Evolutionary conservation across 768 basidiomycete genomes (phyloP).

Genomic region (Panellus pusillus): DNA sequence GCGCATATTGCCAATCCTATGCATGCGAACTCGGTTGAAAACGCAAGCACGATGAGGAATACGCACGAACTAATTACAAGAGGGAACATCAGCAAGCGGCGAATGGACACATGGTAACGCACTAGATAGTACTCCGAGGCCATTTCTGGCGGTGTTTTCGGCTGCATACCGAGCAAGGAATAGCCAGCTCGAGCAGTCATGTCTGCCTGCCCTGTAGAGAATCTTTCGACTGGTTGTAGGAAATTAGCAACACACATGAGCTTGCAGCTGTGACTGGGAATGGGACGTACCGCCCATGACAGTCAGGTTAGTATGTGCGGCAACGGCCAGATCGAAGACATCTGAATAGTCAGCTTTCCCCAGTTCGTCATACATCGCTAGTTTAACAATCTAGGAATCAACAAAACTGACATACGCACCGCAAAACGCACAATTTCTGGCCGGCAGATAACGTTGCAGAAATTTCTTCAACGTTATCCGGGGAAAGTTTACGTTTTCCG

Average conservation of each 20-base stretch:
- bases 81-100: too few species aligned
- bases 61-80: not conserved
- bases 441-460: not conserved
- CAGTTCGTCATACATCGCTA: slow-evolving; percentile 48
- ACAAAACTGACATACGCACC: not conserved
- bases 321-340: slow-evolving; percentile 39
- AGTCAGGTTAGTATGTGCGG: slow-evolving; percentile 42
- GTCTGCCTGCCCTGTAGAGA: slow-evolving; percentile 51
- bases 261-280: not conserved
- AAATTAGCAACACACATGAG: not conserved
- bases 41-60: not conserved
- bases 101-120: slow-evolving; percentile 19
- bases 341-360: slow-evolving; percentile 51
- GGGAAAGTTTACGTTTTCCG: too few species aligned
- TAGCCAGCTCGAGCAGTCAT: slow-evolving; percentile 55
- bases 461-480: not conserved
- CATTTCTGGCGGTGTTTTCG: slow-evolving; percentile 43
- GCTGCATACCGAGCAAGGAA: slow-evolving; percentile 46
- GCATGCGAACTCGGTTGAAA: not conserved
- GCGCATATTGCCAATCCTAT: slow-evolving; percentile 50
- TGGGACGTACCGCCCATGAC: slow-evolving; percentile 42
- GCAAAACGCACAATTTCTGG: not conserved
- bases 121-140: slow-evolving; percentile 62
- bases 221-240: slow-evolving; percentile 39
- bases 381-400: slow-evolving; percentile 21